These are phyloP conservation scores for Boechera divaricarpa DNA, from an alignment of 345 rosid species.

Conservation along the genomic window DNA sequence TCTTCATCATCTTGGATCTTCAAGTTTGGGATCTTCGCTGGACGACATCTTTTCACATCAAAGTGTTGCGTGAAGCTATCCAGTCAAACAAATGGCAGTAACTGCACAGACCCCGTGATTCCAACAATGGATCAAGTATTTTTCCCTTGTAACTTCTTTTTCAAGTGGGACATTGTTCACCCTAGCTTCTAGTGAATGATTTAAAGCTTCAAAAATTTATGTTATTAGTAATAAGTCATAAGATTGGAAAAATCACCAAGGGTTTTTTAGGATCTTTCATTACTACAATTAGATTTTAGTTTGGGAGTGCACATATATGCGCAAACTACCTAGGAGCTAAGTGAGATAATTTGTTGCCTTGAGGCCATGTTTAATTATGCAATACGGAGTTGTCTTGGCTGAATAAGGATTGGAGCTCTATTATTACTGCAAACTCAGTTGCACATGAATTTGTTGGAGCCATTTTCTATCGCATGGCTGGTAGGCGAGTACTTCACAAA, in stretches of 20 bases:
- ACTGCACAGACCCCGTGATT: constrained; percentile 58
- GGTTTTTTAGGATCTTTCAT: constrained; percentile 11
- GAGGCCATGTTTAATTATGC: constrained; percentile 39
- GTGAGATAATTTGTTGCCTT: constrained; percentile 30
- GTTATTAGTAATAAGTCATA: constrained; percentile 11
- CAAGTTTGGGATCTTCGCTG: constrained; percentile 92
- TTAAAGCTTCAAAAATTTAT: constrained; percentile 27
- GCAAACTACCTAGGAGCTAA: constrained; percentile 20
- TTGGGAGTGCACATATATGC: constrained; percentile 13
- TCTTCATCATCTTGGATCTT: constrained; percentile 83
- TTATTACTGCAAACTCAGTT: constrained; percentile 70
- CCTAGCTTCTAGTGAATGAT: constrained; percentile 29
- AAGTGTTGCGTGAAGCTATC: constrained; percentile 42
- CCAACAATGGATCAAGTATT: constrained; percentile 78
- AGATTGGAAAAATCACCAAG: background rate
- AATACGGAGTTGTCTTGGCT: constrained; percentile 75
- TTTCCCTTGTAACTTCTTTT: constrained; percentile 17
- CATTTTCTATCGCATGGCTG: constrained; percentile 92
- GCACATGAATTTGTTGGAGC: constrained; percentile 93
- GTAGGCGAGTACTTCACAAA: constrained; percentile 84
- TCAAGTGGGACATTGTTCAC: constrained; percentile 26
- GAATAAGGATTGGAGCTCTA: constrained; percentile 74
- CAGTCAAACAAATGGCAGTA: constrained; percentile 50
- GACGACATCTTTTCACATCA: constrained; percentile 56
- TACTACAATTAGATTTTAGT: constrained; percentile 9